Conservation (phyloP, 768 basidiomycete genomes). For the Suillus clintonianus region DNA sequence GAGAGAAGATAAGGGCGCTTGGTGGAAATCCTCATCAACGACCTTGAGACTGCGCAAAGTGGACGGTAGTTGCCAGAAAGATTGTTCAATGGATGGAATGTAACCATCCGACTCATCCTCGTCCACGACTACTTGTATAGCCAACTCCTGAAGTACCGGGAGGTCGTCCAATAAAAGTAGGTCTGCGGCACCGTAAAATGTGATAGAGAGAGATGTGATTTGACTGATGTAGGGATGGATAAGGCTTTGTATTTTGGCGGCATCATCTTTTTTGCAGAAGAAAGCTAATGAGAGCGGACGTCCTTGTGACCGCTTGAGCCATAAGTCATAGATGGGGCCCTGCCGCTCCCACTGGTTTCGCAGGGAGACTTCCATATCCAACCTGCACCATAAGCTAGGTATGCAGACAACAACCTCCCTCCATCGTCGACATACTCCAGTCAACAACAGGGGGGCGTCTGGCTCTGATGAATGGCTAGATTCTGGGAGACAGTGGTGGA, state of each 20-base stretch:
- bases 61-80: background rate
- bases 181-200: background rate
- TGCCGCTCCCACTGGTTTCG: background rate
- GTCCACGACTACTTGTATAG: background rate
- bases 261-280: background rate
- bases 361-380: background rate
- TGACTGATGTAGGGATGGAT: background rate
- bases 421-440: background rate
- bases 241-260: background rate
- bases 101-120: background rate
- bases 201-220: background rate
- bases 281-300: background rate
- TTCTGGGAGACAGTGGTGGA: background rate
- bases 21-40: background rate
- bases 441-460: background rate
- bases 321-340: too few relatives aligned
- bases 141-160: background rate
- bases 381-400: background rate
- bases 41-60: background rate
- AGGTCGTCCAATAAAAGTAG: background rate
- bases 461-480: background rate
- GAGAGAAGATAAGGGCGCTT: background rate
- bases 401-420: background rate
- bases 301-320: constrained; percentile 5
- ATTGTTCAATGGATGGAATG: background rate